Evolutionary conservation across 305 asterid species (phyloP).

Genomic region (Fraxinus sp.): DNA sequence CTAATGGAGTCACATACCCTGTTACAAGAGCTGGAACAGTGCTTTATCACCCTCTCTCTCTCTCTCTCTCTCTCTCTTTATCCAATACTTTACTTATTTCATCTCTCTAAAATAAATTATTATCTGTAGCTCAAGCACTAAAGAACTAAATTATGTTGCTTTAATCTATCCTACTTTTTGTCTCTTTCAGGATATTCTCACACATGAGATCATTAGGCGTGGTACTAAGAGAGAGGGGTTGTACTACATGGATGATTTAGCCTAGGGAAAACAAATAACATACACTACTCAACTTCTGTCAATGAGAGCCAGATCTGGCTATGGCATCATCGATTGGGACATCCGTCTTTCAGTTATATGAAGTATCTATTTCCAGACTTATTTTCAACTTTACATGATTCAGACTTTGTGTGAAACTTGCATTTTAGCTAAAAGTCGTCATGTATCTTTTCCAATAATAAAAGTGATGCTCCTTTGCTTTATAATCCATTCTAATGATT

Average conservation of each 20-base stretch:
- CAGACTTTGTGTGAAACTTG: not conserved
- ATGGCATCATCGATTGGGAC: not conserved
- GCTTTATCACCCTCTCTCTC: not conserved
- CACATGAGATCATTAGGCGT: not conserved
- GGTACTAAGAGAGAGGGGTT: not conserved
- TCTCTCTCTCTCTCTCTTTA: not conserved
- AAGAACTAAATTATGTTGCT: not conserved
- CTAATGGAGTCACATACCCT: not conserved
- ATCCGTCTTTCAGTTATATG: not conserved
- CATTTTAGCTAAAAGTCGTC: not conserved
- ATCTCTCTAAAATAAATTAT: not conserved
- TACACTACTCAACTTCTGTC: not conserved
- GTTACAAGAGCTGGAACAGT: not conserved
- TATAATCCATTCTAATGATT: not conserved
- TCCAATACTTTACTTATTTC: not conserved
- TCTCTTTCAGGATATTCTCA: not conserved
- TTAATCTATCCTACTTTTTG: not conserved
- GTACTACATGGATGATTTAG: not conserved
- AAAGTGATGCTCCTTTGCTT: not conserved
- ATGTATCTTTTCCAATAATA: not conserved
- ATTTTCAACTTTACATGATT: not conserved
- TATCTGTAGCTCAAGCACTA: not conserved
- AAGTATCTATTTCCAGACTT: not conserved
- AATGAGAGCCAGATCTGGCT: not conserved
- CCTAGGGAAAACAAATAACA: not conserved